Conservation (phyloP, 768 basidiomycete genomes). For the Pseudohyphozyma bogoriensis region DNA sequence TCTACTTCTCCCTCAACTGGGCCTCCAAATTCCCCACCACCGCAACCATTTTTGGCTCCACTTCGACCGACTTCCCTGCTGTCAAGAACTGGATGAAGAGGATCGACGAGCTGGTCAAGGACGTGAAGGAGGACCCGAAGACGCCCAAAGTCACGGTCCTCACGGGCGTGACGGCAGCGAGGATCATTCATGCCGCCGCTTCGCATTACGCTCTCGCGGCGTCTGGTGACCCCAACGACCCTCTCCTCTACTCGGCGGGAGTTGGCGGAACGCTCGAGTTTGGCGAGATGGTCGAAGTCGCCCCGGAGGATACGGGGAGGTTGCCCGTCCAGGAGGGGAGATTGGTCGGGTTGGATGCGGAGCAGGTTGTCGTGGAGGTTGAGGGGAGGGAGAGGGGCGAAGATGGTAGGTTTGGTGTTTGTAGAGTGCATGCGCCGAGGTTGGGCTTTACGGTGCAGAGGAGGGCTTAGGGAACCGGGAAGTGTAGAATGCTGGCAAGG, state of each 20-base stretch:
- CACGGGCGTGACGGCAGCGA: too few species aligned
- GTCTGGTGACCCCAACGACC: neutral
- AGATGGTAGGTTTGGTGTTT: too few species aligned
- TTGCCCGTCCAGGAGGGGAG: slow-evolving; percentile 47
- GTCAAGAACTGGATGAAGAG: neutral
- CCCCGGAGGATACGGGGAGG: slow-evolving; percentile 48
- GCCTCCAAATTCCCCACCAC: slow-evolving; percentile 36
- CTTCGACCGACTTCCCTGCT: slow-evolving; percentile 41
- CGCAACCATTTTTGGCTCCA: neutral
- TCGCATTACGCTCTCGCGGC: too few species aligned
- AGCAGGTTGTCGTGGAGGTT: slow-evolving; percentile 48
- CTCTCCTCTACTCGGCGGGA: neutral
- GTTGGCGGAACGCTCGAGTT: slow-evolving; percentile 39
- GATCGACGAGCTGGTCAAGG: too few species aligned
- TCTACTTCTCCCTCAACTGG: slow-evolving; percentile 48
- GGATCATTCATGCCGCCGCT: too few species aligned
- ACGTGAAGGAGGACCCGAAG: too few species aligned
- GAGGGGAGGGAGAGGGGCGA: slow-evolving; percentile 39
- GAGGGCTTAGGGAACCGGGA: too few species aligned
- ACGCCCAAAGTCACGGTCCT: too few species aligned
- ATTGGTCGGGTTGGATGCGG: slow-evolving; percentile 46
- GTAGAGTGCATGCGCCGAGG: slow-evolving; percentile 51
- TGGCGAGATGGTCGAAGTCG: slow-evolving; percentile 42
- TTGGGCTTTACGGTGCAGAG: slow-evolving; percentile 34
- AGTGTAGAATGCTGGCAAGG: too few species aligned